These are phyloP conservation scores for Starmerella sp. DNA, from an alignment of 805 yeast species.

Conservation along the genomic window DNA sequence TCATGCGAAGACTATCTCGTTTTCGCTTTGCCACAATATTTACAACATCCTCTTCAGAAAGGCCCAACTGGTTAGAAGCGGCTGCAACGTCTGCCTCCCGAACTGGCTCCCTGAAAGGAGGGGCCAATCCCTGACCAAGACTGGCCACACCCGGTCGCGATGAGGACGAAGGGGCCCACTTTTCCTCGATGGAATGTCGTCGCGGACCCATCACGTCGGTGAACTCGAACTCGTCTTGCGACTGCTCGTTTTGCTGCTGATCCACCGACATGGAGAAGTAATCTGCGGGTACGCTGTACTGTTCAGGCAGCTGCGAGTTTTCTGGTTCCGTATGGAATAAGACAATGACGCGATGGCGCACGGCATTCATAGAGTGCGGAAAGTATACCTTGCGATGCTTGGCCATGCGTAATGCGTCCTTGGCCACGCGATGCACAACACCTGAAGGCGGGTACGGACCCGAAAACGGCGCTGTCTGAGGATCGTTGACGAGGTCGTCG, in stretches of 20 bases:
- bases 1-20: constrained; percentile 42
- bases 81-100: neutral
- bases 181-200: constrained; percentile 12
- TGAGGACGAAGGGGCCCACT: constrained; percentile 1
- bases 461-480: constrained; percentile 59
- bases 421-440: constrained; percentile 48
- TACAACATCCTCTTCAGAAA: constrained; percentile 22
- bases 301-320: constrained; percentile 1
- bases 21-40: constrained; percentile 43
- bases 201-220: constrained; percentile 9
- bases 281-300: constrained; percentile 9
- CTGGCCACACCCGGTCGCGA: neutral
- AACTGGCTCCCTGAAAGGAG: constrained; percentile 26
- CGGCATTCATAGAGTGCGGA: constrained; percentile 28
- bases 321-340: constrained; percentile 17
- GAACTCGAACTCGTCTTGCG: constrained; percentile 15
- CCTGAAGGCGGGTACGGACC: constrained; percentile 58
- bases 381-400: constrained; percentile 22
- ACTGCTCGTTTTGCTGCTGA: neutral
- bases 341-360: constrained; percentile 26
- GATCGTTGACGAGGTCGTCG: constrained; percentile 41
- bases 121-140: constrained; percentile 16
- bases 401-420: constrained; percentile 37
- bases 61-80: neutral
- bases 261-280: constrained; percentile 5